Conservation (phyloP, 129 eudicot species). For the Logfia minima region DNA sequence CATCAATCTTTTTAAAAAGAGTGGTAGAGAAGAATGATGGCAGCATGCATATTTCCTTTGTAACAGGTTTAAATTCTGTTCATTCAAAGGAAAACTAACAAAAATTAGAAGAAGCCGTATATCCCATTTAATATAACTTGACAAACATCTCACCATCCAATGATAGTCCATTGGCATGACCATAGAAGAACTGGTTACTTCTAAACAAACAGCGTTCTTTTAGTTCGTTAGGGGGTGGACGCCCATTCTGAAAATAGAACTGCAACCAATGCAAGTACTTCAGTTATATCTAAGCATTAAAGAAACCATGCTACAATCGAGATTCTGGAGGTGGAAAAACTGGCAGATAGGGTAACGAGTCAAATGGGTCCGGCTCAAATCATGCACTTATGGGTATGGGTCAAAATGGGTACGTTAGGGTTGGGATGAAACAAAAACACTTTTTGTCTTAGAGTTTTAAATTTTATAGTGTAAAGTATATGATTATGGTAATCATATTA, state of each 20-base stretch:
- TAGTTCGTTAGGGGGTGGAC: constrained; percentile 61
- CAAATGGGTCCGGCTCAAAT: neutral
- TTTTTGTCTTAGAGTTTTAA: neutral
- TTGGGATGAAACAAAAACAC: neutral
- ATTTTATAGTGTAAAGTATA: neutral
- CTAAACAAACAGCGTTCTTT: constrained; percentile 53
- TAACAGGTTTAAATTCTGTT: constrained; percentile 57
- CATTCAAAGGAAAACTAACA: neutral
- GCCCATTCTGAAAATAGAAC: constrained; percentile 68
- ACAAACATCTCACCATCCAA: constrained; percentile 45
- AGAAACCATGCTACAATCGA: neutral
- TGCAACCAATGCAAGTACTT: constrained; percentile 39
- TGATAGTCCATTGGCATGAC: constrained; percentile 52
- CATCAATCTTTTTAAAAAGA: constrained; percentile 56
- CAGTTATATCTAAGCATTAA: constrained; percentile 11
- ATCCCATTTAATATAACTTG: constrained; percentile 14
- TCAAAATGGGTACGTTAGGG: neutral
- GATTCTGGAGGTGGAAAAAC: neutral
- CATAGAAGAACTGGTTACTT: constrained; percentile 48
- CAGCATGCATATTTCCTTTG: constrained; percentile 64
- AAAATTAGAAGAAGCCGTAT: constrained; percentile 9
- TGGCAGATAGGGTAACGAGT: neutral
- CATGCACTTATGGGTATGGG: neutral
- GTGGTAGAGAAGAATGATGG: constrained; percentile 57
- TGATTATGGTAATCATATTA: neutral